Base-by-base conservation (phyloP, 257 asterid species). In the Ilex aquifolium region DNA sequence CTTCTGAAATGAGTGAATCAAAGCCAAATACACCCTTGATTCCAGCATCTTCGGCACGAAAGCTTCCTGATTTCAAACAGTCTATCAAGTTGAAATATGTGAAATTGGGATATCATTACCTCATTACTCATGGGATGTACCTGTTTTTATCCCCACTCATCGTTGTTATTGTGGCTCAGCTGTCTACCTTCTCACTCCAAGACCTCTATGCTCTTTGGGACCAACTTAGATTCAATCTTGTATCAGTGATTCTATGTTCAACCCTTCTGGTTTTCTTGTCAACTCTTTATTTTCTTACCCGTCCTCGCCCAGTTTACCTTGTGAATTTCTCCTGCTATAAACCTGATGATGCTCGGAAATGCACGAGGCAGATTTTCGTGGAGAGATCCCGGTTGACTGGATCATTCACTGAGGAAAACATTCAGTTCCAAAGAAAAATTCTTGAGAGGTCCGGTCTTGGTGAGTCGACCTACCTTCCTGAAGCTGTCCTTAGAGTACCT, bases 381-480 rank as follows among this genome's bases (percentile, higher is more conserved):
- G 95, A 83, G 59, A 72, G 80, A 15, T 83, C 90, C 3, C 32
- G 39, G 64, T 59, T 69, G 68, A 76, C 81, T 15, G 95, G 87
- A 31, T 14, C 81, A 2, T 88, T 88, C 56, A 74, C 77, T 3
- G 80, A 75, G 1, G 78, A 72, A 36, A 88, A 83, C 73, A 82
- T 88, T 11, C 74, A 75, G 57, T 88, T 88, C 61, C 95, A 88
- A 42, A 78, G 76, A 71, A 88, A 79, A 53, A 88, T 88, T 80
- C 79, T 86, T n/a, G 95, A 88, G 56, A 86, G 90, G 65, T 88
- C 96, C 0, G 96, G 96, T 21, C 90, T 88, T 15, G 95, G 96
- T 2, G 96, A 88, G 71, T 69, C 77, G 7, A 83, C 95, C 46
- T 84, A 83, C 59, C 88, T 88, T 44, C 95, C 95, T 2, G 92